A percentile compares a stretch with the other conserved stretches of the same genome.
phyloP scores from a whole-genome alignment of 495 filamentous ascomycete genomes.

The Extremus antarcticus region DNA sequence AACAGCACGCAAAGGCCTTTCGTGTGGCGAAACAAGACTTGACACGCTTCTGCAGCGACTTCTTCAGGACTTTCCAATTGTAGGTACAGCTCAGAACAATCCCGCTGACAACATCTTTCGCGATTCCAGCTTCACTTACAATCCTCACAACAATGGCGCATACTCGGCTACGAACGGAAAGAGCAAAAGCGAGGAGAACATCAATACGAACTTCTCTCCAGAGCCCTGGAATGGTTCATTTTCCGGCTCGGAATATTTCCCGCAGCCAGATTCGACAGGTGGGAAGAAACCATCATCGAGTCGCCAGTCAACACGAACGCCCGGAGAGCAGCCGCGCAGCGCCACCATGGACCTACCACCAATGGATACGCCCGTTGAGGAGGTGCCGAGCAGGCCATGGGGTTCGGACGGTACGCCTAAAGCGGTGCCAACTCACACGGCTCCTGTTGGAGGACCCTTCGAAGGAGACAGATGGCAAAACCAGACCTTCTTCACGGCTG shows the following conservation, averaged over 20 bases:
- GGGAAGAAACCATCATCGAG: slow-evolving; percentile 11
- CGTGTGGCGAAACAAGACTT: not conserved
- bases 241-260: slow-evolving; percentile 42
- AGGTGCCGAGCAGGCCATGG: not conserved
- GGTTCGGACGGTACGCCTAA: not conserved
- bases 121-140: slow-evolving; percentile 19
- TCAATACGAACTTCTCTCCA: slow-evolving; percentile 63
- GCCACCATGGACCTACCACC: slow-evolving; percentile 1
- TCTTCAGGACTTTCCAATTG: slow-evolving; percentile 1
- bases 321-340: not conserved
- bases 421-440: not conserved
- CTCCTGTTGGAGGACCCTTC: slow-evolving; percentile 50
- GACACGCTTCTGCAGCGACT: slow-evolving; percentile 1
- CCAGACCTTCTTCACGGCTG: too few species aligned
- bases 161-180: slow-evolving; percentile 29
- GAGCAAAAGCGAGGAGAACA: slow-evolving; percentile 57
- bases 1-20: not conserved
- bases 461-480: too few species aligned
- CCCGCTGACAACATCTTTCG: slow-evolving; percentile 10
- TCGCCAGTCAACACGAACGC: not conserved
- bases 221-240: slow-evolving; percentile 47
- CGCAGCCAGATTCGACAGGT: slow-evolving; percentile 19
- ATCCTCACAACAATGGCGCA: slow-evolving; percentile 28
- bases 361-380: not conserved
- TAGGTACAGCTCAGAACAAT: not conserved